Base-by-base conservation (phyloP, 1,284 basidiomycete genomes). In the Phylloporus sp. region DNA sequence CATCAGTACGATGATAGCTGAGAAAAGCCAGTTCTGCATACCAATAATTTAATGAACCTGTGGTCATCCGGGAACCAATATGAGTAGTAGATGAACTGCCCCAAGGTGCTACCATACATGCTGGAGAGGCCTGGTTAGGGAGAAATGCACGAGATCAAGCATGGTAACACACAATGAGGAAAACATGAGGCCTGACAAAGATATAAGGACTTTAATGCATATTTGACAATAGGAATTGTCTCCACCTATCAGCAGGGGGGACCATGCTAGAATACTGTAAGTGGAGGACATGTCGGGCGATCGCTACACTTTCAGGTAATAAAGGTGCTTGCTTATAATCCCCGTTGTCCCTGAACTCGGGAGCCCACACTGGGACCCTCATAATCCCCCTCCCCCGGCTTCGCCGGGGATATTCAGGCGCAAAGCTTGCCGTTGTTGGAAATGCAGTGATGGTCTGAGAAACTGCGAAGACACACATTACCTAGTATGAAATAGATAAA, bases 1-100 rank as follows among this genome's bases (percentile, higher is more conserved):
- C 5, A 3, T 73, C 23, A 69, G 41, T 60, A 5, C 15, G 7
- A 43, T 3, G 41, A 6, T 6, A 0, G 32, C 27, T 1, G n/a
- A 53, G 39, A 35, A 32, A 63, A 25, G 23, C n/a, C n/a, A 15
- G 29, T 35, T 35, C 4, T 4, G 8, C 64, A 10, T 27, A 72
- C 71, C 5, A 73, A 52, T 41, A 25, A 35, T 23, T 70, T 72
- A 1, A 58, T 43, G 23, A 15, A 37, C 25, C 25, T 63, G 19
- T 45, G 41, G 25, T 72, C 72, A 0, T 65, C 10, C n/a, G 72
- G 70, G 62, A 72, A 72, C 64, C 60, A 72, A 41, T 7, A 25
- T 4, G 10, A 8, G 35, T 72, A 72, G 39, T 59, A 72, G 25
- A 64, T 45, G 7, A 60, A 65, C 37, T 73, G 71, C 17, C 64